Evolutionary conservation across 176 grass and related monocot genomes (phyloP).

Genomic region (Musa schizocarpa): DNA sequence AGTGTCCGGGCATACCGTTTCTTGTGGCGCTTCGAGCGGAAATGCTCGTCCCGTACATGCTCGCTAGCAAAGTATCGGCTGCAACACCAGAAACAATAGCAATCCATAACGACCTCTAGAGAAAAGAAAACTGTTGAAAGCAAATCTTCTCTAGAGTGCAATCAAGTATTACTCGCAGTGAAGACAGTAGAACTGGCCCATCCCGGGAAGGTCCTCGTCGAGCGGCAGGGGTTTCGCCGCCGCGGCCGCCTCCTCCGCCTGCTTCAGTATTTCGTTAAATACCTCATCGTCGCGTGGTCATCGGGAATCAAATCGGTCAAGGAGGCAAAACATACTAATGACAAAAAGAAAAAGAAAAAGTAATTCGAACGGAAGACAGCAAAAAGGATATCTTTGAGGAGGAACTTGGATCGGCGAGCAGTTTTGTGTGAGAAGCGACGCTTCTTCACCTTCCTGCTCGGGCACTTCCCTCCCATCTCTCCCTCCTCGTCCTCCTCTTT

Average conservation of each 20-base stretch:
- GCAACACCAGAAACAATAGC: slow-evolving; percentile 13
- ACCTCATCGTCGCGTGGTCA: slow-evolving; percentile 60
- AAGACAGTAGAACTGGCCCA: slow-evolving; percentile 95
- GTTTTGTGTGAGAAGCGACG: slow-evolving; percentile 71
- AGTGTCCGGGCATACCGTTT: slow-evolving; percentile 38
- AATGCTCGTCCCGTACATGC: slow-evolving; percentile 52
- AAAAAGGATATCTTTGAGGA: slow-evolving; percentile 59
- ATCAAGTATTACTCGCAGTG: slow-evolving; percentile 72
- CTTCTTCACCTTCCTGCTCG: slow-evolving; percentile 98
- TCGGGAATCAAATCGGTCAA: slow-evolving; percentile 1
- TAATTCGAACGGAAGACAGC: neutral
- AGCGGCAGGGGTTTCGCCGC: slow-evolving; percentile 39
- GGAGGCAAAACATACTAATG: neutral
- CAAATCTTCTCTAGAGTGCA: neutral
- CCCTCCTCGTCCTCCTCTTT: neutral
- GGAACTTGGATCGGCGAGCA: slow-evolving; percentile 72
- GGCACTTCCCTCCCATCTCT: slow-evolving; percentile 92
- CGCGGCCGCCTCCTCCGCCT: slow-evolving; percentile 38
- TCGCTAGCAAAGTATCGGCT: slow-evolving; percentile 83
- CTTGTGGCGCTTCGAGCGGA: slow-evolving; percentile 87
- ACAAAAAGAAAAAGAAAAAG: neutral
- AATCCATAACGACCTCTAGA: neutral
- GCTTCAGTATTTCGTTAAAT: slow-evolving; percentile 77
- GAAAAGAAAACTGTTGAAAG: neutral
- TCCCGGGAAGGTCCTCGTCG: slow-evolving; percentile 79